Evolutionary conservation across 352 stramenopile genomes (phyloP), one percentile per base, ranked within the genome.

Genomic region (Pythium apleroticum): DNA sequence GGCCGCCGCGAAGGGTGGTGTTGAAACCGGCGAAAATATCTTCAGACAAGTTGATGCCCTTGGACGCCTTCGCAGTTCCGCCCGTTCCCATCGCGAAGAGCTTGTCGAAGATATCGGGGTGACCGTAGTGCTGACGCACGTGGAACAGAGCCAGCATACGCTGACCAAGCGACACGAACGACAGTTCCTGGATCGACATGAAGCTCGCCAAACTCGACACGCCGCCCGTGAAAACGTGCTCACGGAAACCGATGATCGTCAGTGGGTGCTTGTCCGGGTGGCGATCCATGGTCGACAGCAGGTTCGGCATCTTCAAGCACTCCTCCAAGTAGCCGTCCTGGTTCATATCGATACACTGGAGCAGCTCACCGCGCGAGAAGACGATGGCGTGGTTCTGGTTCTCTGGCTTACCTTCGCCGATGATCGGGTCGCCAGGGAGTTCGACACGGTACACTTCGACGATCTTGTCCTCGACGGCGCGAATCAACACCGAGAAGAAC

Each of bases 261-360:
- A 93, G 62, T 10, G 84, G 84, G 15, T 80, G 66, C 61, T 92
- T 92, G 35, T 86, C 75, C 6, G 71, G 75, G 71, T 88, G 80
- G 10, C 72, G 60, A 49, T 93, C 83, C 75, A 93, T 90, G 4
- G 85, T 94, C 7, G 85, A 89, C 12, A 95, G 68, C 54, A 95
- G 59, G 60, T 91, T 93, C 7, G 84, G 84, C 77, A 95, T 87
- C 73, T 93, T 93, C 52, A 95, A 37, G 14, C 71, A 82, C 60
- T 95, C 86, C 63, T 96, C 88, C 1, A 95, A 69, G 68, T 94
- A 94, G 0, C 77, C 81, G 46, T 96, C 88, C 68, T 96, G 88
- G 69, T 96, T 96, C 88, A 95, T 95, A 85, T 96, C 88, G 52
- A 96, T 96, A 89, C 83, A 93, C 75, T 96, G 88, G 5, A 96